Evolutionary conservation across 2,329 filamentous ascomycete genomes (phyloP).

Genomic region (Trichoderma sp.): DNA sequence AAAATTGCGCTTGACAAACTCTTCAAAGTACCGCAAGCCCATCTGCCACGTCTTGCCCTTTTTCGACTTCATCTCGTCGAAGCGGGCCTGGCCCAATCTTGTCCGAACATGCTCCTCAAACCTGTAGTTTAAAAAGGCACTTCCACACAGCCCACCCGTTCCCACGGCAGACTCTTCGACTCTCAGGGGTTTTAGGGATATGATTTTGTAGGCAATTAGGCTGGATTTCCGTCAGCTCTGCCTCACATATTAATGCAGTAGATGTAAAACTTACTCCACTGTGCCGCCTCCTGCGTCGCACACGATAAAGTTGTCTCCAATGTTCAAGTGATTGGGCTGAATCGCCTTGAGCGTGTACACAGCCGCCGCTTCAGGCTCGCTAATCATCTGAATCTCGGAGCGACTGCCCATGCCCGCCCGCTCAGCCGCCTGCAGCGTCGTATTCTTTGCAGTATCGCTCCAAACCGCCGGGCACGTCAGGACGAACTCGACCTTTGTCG

Average conservation of each 20-base stretch:
- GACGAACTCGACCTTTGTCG: conserved; percentile 74
- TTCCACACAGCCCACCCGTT: conserved; percentile 73
- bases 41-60: conserved; percentile 79
- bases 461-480: conserved; percentile 81
- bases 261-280: conserved; percentile 54
- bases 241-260: not conserved
- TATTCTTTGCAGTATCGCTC: conserved; percentile 83
- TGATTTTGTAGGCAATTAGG: conserved; percentile 78
- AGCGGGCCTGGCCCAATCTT: conserved; percentile 63
- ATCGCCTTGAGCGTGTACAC: conserved; percentile 79
- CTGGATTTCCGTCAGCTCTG: conserved; percentile 24
- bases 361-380: conserved; percentile 75
- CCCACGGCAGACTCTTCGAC: conserved; percentile 79
- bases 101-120: conserved; percentile 74
- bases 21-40: conserved; percentile 76
- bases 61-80: conserved; percentile 73
- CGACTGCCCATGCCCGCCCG: conserved; percentile 72
- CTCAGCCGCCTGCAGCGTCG: conserved; percentile 73
- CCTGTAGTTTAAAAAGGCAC: conserved; percentile 74
- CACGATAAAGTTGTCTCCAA: conserved; percentile 64
- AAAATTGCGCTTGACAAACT: conserved; percentile 82
- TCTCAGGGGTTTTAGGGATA: conserved; percentile 65
- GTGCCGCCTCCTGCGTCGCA: conserved; percentile 63
- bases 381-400: conserved; percentile 73
- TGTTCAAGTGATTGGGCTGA: conserved; percentile 68